Evolutionary conservation across 257 asterid genomes (phyloP).

Genomic region (Rhazya stricta): DNA sequence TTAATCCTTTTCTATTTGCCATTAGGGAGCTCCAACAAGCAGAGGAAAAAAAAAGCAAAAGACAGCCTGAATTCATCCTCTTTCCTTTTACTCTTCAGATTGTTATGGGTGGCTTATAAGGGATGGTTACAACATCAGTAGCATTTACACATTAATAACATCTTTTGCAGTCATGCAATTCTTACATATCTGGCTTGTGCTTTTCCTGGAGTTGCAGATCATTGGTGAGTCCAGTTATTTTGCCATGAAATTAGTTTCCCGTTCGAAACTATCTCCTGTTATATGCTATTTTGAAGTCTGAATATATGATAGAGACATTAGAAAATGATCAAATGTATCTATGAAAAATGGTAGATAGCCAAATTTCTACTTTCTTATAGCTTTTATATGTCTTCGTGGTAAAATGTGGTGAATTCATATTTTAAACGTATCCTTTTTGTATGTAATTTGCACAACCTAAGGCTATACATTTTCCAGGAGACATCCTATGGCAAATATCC

Average conservation of each 20-base stretch:
- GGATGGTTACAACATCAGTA: background rate
- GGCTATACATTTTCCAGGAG: background rate
- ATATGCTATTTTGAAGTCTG: background rate
- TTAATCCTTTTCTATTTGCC: background rate
- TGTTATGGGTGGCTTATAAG: background rate
- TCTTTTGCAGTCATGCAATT: conserved; percentile 80
- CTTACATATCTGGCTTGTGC: conserved; percentile 62
- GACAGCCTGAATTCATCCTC: background rate
- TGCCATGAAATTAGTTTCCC: background rate
- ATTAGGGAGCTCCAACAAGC: background rate
- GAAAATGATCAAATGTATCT: background rate
- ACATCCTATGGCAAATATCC: background rate
- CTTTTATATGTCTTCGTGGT: background rate
- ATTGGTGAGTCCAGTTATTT: conserved; percentile 59
- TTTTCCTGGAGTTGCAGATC: conserved; percentile 92
- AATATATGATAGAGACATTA: background rate
- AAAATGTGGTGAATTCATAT: background rate
- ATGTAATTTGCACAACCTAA: background rate
- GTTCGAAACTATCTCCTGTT: background rate
- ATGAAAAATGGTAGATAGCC: background rate
- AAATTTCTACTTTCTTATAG: background rate
- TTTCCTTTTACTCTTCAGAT: background rate
- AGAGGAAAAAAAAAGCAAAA: background rate
- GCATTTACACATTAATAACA: conserved; percentile 10
- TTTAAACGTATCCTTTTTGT: background rate